These are phyloP conservation scores for Hypoxylon subgilvum DNA, from an alignment of 495 filamentous ascomycete species.

Conservation along the genomic window DNA sequence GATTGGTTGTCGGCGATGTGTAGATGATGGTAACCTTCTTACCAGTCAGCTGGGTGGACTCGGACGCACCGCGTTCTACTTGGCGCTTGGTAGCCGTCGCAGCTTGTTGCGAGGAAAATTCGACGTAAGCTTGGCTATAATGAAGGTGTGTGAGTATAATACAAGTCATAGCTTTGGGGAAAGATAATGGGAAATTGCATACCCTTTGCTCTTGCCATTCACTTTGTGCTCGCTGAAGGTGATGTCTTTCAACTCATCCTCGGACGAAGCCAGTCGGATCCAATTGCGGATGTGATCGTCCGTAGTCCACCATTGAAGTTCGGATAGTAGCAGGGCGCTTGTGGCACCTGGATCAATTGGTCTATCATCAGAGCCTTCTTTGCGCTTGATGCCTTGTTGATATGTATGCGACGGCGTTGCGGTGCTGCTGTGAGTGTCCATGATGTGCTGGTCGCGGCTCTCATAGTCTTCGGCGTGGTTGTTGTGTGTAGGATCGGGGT, in stretches of 20 bases:
- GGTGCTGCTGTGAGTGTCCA: slow-evolving; percentile 52
- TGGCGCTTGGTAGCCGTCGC: slow-evolving; percentile 83
- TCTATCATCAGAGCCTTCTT: slow-evolving; percentile 75
- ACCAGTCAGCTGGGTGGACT: slow-evolving; percentile 51
- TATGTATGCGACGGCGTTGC: slow-evolving; percentile 48
- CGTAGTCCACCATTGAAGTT: slow-evolving; percentile 94
- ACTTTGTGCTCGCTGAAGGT: slow-evolving; percentile 98
- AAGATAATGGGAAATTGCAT: slow-evolving; percentile 39
- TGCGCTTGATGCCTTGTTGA: slow-evolving; percentile 77
- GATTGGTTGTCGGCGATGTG: slow-evolving; percentile 77
- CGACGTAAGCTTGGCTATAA: slow-evolving; percentile 84
- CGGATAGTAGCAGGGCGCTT: slow-evolving; percentile 79
- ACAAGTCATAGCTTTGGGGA: neutral
- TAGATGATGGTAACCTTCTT: slow-evolving; percentile 78
- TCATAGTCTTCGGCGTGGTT: slow-evolving; percentile 43
- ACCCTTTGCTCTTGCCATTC: slow-evolving; percentile 98
- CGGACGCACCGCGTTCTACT: slow-evolving; percentile 67
- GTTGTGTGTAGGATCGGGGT: slow-evolving; percentile 37
- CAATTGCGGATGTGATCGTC: slow-evolving; percentile 94
- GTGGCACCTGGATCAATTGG: slow-evolving; percentile 82
- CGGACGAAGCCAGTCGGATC: slow-evolving; percentile 74
- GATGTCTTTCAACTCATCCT: slow-evolving; percentile 86
- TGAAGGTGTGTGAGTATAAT: slow-evolving; percentile 29
- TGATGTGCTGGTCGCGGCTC: slow-evolving; percentile 45
- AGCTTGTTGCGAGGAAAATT: slow-evolving; percentile 83